A percentile compares a stretch with the other conserved stretches of the same genome.
phyloP scores from a whole-genome alignment of 805 yeast genomes.

The Wickerhamomyces subpelliculosus region DNA sequence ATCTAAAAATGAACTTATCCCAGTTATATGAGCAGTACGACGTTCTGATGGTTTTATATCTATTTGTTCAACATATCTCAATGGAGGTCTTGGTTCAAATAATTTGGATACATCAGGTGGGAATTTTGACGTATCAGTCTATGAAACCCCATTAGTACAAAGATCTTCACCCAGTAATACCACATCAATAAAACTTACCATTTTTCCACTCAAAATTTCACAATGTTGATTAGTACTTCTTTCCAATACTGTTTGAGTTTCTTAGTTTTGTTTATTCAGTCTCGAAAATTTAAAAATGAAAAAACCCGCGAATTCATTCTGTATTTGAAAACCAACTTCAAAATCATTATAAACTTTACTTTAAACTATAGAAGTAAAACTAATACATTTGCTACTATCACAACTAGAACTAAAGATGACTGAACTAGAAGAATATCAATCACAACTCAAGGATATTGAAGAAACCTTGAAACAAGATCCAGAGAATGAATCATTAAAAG shows the following conservation, averaged over 20 bases:
- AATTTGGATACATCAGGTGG: slow-evolving; percentile 34
- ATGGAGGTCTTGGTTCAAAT: slow-evolving; percentile 26
- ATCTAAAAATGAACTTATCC: slow-evolving; percentile 14
- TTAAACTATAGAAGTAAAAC: not conserved
- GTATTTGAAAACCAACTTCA: no score
- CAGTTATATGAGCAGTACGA: slow-evolving; percentile 13
- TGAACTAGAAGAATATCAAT: slow-evolving; percentile 13
- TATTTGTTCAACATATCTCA: slow-evolving; percentile 11
- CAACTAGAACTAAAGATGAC: slow-evolving; percentile 4
- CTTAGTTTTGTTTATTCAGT: no score
- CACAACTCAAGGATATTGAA: slow-evolving; percentile 12
- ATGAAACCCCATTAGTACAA: no score
- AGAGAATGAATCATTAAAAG: slow-evolving; percentile 8
- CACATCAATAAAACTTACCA: not conserved
- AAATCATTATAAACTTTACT: not conserved
- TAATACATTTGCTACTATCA: no score
- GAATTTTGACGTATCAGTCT: slow-evolving; percentile 28
- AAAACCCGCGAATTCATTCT: no score
- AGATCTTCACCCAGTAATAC: not conserved
- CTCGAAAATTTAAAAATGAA: no score
- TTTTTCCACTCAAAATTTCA: not conserved
- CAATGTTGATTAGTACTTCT: no score
- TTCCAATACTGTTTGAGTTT: no score
- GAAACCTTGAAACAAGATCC: slow-evolving; percentile 10
- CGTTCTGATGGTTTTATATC: slow-evolving; percentile 13